phyloP scores from a whole-genome alignment of 352 stramenopile genomes.

The Pythium sp. region DNA sequence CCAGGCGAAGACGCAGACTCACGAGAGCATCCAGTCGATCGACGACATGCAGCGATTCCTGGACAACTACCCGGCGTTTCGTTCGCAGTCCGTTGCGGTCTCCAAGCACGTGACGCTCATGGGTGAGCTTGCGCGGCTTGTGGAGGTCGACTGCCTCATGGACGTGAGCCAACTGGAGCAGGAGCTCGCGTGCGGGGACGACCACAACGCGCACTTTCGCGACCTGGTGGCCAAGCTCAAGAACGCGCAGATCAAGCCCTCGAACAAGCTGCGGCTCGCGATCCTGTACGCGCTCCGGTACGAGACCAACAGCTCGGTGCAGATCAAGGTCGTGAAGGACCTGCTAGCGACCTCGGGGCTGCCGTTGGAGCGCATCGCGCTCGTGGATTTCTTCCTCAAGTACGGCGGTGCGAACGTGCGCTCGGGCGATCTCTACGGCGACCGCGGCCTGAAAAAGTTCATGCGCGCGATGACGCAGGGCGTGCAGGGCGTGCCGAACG shows the following conservation, averaged over 20 bases:
- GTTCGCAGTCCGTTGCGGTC: constrained; percentile 95
- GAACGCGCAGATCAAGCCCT: constrained; percentile 87
- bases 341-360: constrained; percentile 43
- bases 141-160: constrained; percentile 96
- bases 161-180: constrained; percentile 98
- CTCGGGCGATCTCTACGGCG: constrained; percentile 75
- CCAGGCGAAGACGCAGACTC: constrained; percentile 77
- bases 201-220: constrained; percentile 81
- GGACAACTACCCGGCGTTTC: constrained; percentile 96
- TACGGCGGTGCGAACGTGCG: constrained; percentile 68
- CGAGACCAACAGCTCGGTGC: constrained; percentile 88
- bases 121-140: constrained; percentile 95
- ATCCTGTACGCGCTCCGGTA: constrained; percentile 99
- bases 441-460: constrained; percentile 84
- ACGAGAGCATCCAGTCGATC: constrained; percentile 86
- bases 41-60: constrained; percentile 99
- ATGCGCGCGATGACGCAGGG: constrained; percentile 92
- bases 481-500: constrained; percentile 95
- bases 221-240: constrained; percentile 82
- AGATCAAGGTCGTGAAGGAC: constrained; percentile 81
- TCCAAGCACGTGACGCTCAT: constrained; percentile 99
- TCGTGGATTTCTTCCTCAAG: constrained; percentile 68
- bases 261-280: constrained; percentile 97
- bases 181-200: constrained; percentile 82
- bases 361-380: constrained; percentile 40